phyloP scores from a whole-genome alignment of 768 basidiomycete species.

The Ephemerocybe angulata region DNA sequence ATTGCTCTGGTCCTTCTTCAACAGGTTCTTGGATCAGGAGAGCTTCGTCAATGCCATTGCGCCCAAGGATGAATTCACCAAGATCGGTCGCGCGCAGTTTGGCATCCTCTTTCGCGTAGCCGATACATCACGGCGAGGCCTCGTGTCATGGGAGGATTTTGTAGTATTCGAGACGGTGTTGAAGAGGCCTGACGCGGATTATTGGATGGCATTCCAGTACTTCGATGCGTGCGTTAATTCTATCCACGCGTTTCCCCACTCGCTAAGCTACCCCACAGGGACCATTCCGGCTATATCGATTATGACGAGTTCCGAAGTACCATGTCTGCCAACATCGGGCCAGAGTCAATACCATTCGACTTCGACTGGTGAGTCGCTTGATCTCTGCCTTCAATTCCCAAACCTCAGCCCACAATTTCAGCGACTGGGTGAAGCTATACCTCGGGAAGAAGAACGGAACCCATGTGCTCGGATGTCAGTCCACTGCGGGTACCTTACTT shows the following conservation, averaged over 20 bases:
- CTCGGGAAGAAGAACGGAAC: constrained; percentile 88
- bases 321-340: constrained; percentile 74
- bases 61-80: constrained; percentile 77
- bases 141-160: constrained; percentile 94
- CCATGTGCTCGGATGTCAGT: constrained; percentile 88
- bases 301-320: constrained; percentile 95
- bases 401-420: constrained; percentile 21
- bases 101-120: constrained; percentile 88
- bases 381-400: background rate
- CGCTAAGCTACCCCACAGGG: constrained; percentile 41
- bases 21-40: constrained; percentile 80
- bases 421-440: constrained; percentile 96
- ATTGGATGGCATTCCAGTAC: constrained; percentile 94
- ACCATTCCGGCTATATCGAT: constrained; percentile 87
- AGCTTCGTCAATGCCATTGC: constrained; percentile 96
- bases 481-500: background rate
- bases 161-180: constrained; percentile 90
- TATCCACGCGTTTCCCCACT: background rate
- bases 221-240: constrained; percentile 80
- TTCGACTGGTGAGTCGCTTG: constrained; percentile 70
- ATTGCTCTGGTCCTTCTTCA: constrained; percentile 13
- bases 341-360: constrained; percentile 87
- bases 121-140: constrained; percentile 68
- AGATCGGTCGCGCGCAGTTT: constrained; percentile 86
- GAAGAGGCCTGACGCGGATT: constrained; percentile 94